phyloP scores from a whole-genome alignment of 345 rosid species.

The Corchorus capsularis region DNA sequence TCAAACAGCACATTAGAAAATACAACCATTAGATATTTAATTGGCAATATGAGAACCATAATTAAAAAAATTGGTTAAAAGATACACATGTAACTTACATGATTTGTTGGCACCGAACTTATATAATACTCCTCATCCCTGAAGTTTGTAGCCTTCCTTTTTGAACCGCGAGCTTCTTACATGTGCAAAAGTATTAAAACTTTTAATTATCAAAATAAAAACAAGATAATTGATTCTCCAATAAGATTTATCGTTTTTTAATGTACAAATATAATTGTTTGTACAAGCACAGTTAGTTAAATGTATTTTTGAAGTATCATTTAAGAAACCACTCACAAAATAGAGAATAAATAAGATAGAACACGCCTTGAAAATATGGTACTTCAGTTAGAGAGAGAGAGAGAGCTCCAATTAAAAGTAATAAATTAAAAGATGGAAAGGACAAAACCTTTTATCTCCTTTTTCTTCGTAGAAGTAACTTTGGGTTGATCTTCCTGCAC shows the following conservation, averaged over 20 bases:
- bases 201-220: constrained; percentile 19
- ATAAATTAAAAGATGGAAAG: constrained; percentile 1
- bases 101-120: constrained; percentile 84
- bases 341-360: background rate
- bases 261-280: background rate
- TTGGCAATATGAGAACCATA: background rate
- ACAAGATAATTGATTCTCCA: constrained; percentile 5
- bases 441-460: constrained; percentile 49
- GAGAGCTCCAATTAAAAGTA: background rate
- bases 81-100: constrained; percentile 46
- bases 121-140: constrained; percentile 87
- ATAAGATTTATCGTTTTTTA: constrained; percentile 6
- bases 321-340: background rate
- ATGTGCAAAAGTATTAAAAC: background rate
- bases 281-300: background rate
- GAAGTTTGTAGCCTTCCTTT: constrained; percentile 77
- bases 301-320: background rate
- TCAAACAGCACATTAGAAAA: constrained; percentile 4
- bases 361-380: background rate
- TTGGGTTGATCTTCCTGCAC: constrained; percentile 58
- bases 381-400: background rate
- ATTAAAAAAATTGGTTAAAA: constrained; percentile 5
- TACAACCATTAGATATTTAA: background rate
- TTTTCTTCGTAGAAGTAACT: constrained; percentile 34
- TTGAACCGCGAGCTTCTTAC: constrained; percentile 47